Percentiles rank a stretch among this genome's conserved stretches.
Evolutionary conservation across 139 green algal genomes (phyloP).

Genomic region (Pleodorina starrii): DNA sequence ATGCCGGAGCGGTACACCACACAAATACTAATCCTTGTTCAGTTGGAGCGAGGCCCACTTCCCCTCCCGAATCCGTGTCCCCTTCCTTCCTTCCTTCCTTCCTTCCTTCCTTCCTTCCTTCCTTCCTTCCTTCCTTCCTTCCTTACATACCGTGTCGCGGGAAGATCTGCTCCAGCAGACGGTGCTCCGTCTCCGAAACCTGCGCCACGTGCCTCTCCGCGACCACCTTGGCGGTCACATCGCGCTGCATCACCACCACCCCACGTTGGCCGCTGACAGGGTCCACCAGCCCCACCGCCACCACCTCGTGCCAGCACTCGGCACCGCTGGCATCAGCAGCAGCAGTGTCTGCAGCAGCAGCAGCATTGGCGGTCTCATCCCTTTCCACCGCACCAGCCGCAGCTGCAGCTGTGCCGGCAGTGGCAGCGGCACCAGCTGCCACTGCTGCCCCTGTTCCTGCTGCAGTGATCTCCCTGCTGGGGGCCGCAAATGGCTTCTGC

Average conservation of each 20-base stretch:
- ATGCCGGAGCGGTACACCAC: neutral
- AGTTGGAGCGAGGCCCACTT: too few species aligned
- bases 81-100: too few species aligned
- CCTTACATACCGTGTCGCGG: slow-evolving; percentile 3
- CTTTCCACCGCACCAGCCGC: too few species aligned
- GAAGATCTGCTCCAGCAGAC: slow-evolving; percentile 29
- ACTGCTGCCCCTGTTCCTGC: neutral
- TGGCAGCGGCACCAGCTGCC: too few species aligned
- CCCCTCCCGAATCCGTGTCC: too few species aligned
- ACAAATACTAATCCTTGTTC: neutral
- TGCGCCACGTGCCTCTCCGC: slow-evolving; percentile 20
- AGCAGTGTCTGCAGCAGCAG: too few species aligned
- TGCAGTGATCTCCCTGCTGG: too few species aligned
- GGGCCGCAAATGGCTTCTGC: too few species aligned
- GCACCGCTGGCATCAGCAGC: too few species aligned
- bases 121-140: neutral
- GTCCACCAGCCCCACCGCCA: neutral
- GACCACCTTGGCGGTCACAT: slow-evolving; percentile 33
- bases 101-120: too few species aligned
- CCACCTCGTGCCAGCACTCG: slow-evolving; percentile 38
- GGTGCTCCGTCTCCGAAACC: slow-evolving; percentile 14
- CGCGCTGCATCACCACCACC: slow-evolving; percentile 22
- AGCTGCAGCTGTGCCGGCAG: too few species aligned
- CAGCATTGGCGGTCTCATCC: too few species aligned
- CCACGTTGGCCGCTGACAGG: neutral